Evolutionary conservation across 108 stramenopile genomes (phyloP).

Genomic region (Cyclotella distinguenda): DNA sequence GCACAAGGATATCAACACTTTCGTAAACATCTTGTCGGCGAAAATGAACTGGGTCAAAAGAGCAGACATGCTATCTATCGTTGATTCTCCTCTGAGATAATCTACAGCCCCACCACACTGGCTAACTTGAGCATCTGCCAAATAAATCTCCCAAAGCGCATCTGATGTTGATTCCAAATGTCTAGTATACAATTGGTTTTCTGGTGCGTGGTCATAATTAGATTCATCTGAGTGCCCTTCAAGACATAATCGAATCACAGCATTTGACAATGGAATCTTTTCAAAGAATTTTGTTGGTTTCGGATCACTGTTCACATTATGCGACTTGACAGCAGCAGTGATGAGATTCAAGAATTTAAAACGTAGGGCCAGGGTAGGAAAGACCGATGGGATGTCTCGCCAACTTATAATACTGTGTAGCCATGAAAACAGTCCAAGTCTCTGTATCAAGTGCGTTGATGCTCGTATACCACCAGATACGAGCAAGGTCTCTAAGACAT

Average conservation of each 20-base stretch:
- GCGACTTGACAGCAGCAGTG: constrained; percentile 30
- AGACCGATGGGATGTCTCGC: constrained; percentile 27
- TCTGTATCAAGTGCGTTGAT: constrained; percentile 38
- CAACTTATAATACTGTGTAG: constrained; percentile 48
- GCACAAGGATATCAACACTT: constrained; percentile 31
- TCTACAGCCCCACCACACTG: background rate
- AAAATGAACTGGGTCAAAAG: constrained; percentile 28
- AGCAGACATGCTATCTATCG: constrained; percentile 13
- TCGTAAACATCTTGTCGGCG: constrained; percentile 23
- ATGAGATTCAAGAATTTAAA: constrained; percentile 38
- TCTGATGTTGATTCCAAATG: constrained; percentile 30
- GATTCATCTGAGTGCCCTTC: constrained; percentile 5
- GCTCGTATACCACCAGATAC: constrained; percentile 35
- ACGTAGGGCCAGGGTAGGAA: constrained; percentile 29
- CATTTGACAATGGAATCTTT: constrained; percentile 32
- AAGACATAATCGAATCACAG: constrained; percentile 35
- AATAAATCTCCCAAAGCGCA: constrained; percentile 41
- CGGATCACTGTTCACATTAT: background rate
- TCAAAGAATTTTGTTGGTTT: constrained; percentile 18
- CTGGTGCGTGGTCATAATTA: background rate
- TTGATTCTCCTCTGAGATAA: constrained; percentile 12
- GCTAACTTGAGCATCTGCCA: constrained; percentile 7
- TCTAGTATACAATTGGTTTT: background rate
- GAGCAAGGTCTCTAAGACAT: constrained; percentile 30
- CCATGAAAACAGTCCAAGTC: constrained; percentile 48